Conservation (phyloP, 2,329 filamentous ascomycete genomes). For the Penicillium psychrosexuale region DNA sequence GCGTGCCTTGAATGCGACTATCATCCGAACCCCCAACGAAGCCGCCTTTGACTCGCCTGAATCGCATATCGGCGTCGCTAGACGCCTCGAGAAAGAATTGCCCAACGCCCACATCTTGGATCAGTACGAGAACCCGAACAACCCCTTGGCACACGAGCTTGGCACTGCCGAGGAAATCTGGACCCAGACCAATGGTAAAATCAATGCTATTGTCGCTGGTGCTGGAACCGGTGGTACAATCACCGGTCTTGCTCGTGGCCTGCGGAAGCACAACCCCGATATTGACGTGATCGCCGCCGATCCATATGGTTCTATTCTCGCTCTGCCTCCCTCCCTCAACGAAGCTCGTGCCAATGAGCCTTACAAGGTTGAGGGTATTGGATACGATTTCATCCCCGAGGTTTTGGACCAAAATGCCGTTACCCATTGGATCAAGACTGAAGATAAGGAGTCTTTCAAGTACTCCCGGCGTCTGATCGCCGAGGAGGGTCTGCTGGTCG, state of each 20-base stretch:
- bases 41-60: constrained; percentile 93
- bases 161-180: constrained; percentile 97
- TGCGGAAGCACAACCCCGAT: constrained; percentile 80
- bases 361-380: constrained; percentile 98
- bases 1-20: constrained; percentile 89
- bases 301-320: constrained; percentile 86
- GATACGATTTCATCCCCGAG: constrained; percentile 96
- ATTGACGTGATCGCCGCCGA: constrained; percentile 92
- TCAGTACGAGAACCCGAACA: constrained; percentile 89
- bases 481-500: constrained; percentile 90
- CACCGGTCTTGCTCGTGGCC: constrained; percentile 77
- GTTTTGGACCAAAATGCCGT: constrained; percentile 78
- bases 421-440: constrained; percentile 98
- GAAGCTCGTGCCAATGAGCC: constrained; percentile 73
- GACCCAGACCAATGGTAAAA: constrained; percentile 78
- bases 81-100: constrained; percentile 86
- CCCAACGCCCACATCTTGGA: constrained; percentile 96
- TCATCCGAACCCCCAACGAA: constrained; percentile 94
- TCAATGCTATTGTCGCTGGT: constrained; percentile 76
- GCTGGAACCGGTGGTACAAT: constrained; percentile 89
- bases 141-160: constrained; percentile 87
- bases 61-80: constrained; percentile 93
- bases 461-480: constrained; percentile 87
- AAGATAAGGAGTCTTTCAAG: constrained; percentile 84
- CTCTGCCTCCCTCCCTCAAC: constrained; percentile 76